Percentiles rank a stretch among this genome's conserved stretches.
phyloP scores from a whole-genome alignment of 73 alveolate species.

The Tetrahymena thermophila region DNA sequence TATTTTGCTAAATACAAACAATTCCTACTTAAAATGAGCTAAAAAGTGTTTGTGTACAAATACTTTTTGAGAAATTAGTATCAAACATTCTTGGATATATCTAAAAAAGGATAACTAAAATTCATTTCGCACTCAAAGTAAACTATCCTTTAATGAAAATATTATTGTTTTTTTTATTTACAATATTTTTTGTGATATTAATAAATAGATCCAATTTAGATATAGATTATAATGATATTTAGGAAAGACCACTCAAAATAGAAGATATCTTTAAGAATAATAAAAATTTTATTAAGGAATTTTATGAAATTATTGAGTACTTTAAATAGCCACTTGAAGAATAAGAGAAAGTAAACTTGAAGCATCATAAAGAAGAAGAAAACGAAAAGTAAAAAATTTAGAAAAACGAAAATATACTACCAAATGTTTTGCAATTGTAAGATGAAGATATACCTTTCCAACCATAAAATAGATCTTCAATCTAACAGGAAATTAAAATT shows the following conservation, averaged over 20 bases:
- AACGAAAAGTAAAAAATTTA: background rate
- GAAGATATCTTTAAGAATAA: background rate
- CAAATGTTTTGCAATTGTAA: background rate
- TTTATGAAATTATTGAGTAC: background rate
- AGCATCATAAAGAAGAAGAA: background rate
- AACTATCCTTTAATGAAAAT: background rate
- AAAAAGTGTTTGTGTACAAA: background rate
- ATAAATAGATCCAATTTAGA: background rate
- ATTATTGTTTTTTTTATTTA: background rate
- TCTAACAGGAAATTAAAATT: background rate
- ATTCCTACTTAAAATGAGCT: background rate
- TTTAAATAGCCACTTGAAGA: background rate
- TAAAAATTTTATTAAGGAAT: background rate
- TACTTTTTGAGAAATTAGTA: background rate
- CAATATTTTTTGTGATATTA: background rate
- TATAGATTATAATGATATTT: background rate
- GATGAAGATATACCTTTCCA: background rate
- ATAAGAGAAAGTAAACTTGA: background rate
- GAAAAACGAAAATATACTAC: background rate
- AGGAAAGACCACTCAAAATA: background rate
- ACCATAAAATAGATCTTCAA: background rate
- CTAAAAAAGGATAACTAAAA: background rate
- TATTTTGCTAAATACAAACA: background rate
- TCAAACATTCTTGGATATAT: background rate
- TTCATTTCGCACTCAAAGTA: background rate